phyloP scores from a whole-genome alignment of 2,329 filamentous ascomycete species.

The Calycina marina region DNA sequence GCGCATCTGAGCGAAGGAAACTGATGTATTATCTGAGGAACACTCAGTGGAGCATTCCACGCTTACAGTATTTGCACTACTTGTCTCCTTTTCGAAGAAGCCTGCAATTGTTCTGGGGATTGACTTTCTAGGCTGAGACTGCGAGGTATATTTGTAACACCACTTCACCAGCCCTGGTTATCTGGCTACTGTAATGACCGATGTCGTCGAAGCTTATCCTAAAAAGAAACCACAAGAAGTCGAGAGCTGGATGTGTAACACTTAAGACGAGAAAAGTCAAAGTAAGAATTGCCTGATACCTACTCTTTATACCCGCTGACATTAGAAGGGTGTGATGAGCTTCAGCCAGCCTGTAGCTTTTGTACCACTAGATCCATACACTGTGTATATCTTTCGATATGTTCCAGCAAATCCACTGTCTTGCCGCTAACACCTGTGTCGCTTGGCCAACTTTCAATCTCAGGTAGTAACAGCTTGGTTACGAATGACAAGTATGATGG shows the following conservation, averaged over 20 bases:
- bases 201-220: slow-evolving; percentile 18
- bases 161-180: too few species aligned
- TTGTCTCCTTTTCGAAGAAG: too few species aligned
- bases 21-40: too few species aligned
- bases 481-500: not conserved
- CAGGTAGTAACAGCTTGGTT: not conserved
- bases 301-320: slow-evolving; percentile 1
- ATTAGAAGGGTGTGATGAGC: slow-evolving; percentile 21
- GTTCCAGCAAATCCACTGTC: not conserved
- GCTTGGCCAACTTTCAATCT: not conserved
- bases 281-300: slow-evolving; percentile 7
- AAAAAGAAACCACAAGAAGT: slow-evolving; percentile 21
- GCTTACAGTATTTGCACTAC: too few species aligned
- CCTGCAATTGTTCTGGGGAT: too few species aligned
- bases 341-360: slow-evolving; percentile 17
- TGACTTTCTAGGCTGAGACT: too few species aligned
- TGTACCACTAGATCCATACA: slow-evolving; percentile 15
- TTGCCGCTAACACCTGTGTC: not conserved
- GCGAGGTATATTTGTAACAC: too few species aligned
- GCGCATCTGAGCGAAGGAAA: too few species aligned
- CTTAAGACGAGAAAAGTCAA: slow-evolving; percentile 21
- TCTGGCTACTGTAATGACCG: too few species aligned
- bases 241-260: slow-evolving; percentile 17
- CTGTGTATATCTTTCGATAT: slow-evolving; percentile 13
- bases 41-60: too few species aligned